Percentiles rank a stretch among this genome's conserved stretches.
These are phyloP conservation scores for Cryptosporidium ryanae DNA, from an alignment of 169 alveolate genomes.

Conservation along the genomic window DNA sequence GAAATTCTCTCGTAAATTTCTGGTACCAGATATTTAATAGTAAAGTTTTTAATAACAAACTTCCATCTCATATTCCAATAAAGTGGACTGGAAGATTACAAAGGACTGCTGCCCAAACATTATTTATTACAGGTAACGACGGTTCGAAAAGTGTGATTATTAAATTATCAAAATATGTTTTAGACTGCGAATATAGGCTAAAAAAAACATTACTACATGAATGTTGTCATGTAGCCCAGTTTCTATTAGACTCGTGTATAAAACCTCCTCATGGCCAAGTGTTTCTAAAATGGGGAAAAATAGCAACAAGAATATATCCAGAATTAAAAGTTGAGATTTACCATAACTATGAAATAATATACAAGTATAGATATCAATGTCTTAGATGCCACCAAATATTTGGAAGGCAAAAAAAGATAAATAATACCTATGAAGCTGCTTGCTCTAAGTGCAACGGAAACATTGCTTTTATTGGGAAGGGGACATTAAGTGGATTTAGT, in stretches of 20 bases:
- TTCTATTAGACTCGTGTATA: constrained; percentile 48
- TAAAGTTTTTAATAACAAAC: constrained; percentile 43
- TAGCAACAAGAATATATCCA: constrained; percentile 59
- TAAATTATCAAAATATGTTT: constrained; percentile 59
- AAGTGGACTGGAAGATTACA: constrained; percentile 73
- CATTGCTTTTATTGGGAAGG: constrained; percentile 52
- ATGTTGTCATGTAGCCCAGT: constrained; percentile 74
- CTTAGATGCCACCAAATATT: constrained; percentile 58
- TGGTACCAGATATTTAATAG: constrained; percentile 60
- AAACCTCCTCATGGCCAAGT: constrained; percentile 74
- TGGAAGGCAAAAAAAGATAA: constrained; percentile 68
- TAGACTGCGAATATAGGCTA: constrained; percentile 65
- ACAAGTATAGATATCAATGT: constrained; percentile 67
- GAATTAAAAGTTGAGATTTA: constrained; percentile 66
- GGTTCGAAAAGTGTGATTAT: constrained; percentile 32
- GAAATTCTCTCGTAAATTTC: constrained; percentile 10
- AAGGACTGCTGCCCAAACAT: constrained; percentile 72
- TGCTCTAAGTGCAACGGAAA: constrained; percentile 51
- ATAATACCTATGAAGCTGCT: constrained; percentile 28
- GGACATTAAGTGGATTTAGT: constrained; percentile 1
- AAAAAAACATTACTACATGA: constrained; percentile 60
- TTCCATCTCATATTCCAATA: constrained; percentile 57
- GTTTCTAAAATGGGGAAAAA: constrained; percentile 72
- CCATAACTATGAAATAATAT: constrained; percentile 62
- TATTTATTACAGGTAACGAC: constrained; percentile 40